Evolutionary conservation across 2,329 filamentous ascomycete species (phyloP).

Genomic region (Elsinoe necatrix): DNA sequence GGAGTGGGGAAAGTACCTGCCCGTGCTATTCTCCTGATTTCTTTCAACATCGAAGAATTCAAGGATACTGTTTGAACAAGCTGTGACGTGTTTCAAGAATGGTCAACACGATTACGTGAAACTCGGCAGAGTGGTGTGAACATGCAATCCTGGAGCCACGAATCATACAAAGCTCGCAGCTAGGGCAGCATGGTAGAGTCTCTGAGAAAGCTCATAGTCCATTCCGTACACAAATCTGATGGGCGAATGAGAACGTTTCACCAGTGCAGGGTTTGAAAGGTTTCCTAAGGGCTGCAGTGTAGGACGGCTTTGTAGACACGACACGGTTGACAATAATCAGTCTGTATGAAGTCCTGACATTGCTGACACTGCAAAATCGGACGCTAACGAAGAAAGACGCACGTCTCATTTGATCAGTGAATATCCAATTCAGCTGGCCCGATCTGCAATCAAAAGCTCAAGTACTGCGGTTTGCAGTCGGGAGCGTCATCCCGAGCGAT

Average conservation of each 20-base stretch:
- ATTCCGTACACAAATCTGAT: background rate
- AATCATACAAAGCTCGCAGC: background rate
- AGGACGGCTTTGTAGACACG: no score
- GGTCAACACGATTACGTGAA: background rate
- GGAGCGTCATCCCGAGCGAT: slow-evolving; percentile 30
- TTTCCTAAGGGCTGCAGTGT: no score
- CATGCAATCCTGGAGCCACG: background rate
- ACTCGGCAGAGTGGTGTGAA: background rate
- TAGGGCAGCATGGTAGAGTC: background rate
- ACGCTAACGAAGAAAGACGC: background rate
- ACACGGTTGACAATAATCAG: no score
- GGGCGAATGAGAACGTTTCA: no score
- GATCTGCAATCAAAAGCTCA: background rate
- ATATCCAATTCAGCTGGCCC: background rate
- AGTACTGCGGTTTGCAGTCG: slow-evolving; percentile 7
- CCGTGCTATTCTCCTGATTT: no score
- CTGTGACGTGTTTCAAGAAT: no score
- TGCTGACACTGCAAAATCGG: no score
- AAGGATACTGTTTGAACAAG: no score
- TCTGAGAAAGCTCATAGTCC: background rate
- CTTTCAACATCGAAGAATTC: no score
- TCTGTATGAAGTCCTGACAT: no score
- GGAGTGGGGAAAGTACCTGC: background rate
- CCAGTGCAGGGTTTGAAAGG: no score
- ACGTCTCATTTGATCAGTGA: background rate